A percentile compares a stretch with the other conserved stretches of the same genome.
phyloP scores from a whole-genome alignment of 164 flowering plant genomes.

The Hamamelis virginiana region DNA sequence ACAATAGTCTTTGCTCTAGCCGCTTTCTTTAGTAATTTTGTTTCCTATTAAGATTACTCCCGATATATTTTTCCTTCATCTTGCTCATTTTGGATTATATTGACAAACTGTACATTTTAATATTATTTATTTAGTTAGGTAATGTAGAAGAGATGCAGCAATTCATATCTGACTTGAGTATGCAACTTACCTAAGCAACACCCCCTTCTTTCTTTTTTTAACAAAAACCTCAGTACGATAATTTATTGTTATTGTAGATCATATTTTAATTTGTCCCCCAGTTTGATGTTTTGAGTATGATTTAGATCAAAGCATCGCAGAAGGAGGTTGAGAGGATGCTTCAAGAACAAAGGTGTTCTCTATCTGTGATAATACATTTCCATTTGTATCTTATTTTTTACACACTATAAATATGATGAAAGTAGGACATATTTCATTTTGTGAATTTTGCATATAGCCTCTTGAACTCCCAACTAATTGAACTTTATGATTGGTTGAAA shows the following conservation, averaged over 20 bases:
- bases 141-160: not conserved
- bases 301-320: constrained; percentile 76
- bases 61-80: too few relatives aligned
- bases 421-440: too few relatives aligned
- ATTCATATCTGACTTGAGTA: too few relatives aligned
- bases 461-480: too few relatives aligned
- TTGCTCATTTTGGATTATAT: too few relatives aligned
- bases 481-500: too few relatives aligned
- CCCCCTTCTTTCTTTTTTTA: not conserved
- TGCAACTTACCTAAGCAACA: not conserved
- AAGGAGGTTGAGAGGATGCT: constrained; percentile 79
- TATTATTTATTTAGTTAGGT: not conserved
- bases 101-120: not conserved
- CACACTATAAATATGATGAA: not conserved
- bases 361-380: not conserved
- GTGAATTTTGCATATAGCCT: too few relatives aligned
- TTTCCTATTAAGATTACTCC: too few relatives aligned
- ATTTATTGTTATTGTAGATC: not conserved
- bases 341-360: constrained; percentile 67
- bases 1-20: too few relatives aligned
- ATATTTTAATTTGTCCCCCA: not conserved
- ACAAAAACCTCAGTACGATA: not conserved
- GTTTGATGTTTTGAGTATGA: not conserved
- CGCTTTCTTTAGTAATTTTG: too few relatives aligned
- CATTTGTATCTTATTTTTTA: not conserved